Evolutionary conservation across 805 yeast species (phyloP).

Genomic region (Zygotorulaspora sp.): DNA sequence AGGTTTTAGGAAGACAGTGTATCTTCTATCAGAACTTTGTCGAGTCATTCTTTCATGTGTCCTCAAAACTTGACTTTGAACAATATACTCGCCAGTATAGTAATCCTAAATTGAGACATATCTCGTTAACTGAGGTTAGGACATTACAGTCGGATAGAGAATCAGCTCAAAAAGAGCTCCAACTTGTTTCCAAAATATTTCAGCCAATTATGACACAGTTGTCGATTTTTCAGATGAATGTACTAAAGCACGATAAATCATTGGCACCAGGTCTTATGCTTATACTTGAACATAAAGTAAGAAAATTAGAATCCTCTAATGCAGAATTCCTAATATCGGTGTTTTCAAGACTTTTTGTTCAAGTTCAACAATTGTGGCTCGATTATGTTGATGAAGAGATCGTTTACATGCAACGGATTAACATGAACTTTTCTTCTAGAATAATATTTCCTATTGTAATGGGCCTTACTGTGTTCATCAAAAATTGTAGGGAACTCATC

Average conservation of each 20-base stretch:
- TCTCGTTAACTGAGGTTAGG: constrained; percentile 33
- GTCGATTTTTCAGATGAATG: constrained; percentile 30
- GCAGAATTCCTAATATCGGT: constrained; percentile 59
- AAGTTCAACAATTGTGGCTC: constrained; percentile 52
- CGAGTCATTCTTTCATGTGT: constrained; percentile 43
- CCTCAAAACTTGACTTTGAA: constrained; percentile 41
- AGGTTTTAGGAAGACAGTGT: constrained; percentile 27
- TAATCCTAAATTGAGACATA: constrained; percentile 23
- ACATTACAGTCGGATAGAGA: constrained; percentile 44
- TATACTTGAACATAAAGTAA: constrained; percentile 39
- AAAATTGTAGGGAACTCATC: constrained; percentile 32
- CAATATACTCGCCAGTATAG: constrained; percentile 37
- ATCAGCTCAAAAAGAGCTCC: constrained; percentile 41
- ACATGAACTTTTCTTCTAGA: constrained; percentile 30
- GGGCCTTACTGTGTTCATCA: constrained; percentile 45
- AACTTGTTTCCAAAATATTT: constrained; percentile 46
- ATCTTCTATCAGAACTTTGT: constrained; percentile 47
- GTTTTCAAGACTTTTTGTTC: constrained; percentile 49
- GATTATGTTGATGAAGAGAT: constrained; percentile 55
- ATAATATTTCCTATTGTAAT: constrained; percentile 44
- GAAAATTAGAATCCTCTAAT: constrained; percentile 43
- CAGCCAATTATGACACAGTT: constrained; percentile 30
- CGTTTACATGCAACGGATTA: constrained; percentile 38
- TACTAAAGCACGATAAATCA: constrained; percentile 39
- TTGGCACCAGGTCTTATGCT: constrained; percentile 42